phyloP scores from a whole-genome alignment of 345 rosid species.

The Alliaria petiolata region DNA sequence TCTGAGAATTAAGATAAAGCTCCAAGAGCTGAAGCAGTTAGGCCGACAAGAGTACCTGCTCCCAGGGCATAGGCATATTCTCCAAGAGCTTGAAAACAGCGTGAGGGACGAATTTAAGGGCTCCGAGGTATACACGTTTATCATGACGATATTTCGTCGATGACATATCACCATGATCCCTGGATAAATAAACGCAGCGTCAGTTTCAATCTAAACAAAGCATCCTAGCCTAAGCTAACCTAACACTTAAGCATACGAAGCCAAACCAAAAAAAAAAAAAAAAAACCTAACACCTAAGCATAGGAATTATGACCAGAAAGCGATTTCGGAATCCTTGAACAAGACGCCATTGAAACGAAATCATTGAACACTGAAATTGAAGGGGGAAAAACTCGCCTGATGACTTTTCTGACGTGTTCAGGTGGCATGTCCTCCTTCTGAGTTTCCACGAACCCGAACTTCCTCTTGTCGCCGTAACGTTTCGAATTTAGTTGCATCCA shows the following conservation, averaged over 20 bases:
- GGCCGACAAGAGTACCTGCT: slow-evolving; percentile 40
- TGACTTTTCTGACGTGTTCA: slow-evolving; percentile 95
- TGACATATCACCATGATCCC: slow-evolving; percentile 99
- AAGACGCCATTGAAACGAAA: not conserved
- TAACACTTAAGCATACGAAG: no score
- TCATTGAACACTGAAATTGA: no score
- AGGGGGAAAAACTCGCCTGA: slow-evolving; percentile 42
- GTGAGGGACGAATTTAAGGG: slow-evolving; percentile 95
- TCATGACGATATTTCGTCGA: slow-evolving; percentile 94
- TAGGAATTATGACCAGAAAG: not conserved
- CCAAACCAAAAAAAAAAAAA: not conserved
- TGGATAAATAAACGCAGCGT: slow-evolving; percentile 27
- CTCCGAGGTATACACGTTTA: slow-evolving; percentile 97
- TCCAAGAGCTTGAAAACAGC: slow-evolving; percentile 97
- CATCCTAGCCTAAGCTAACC: not conserved
- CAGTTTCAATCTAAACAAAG: not conserved
- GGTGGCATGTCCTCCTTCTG: slow-evolving; percentile 99
- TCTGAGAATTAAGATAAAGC: not conserved
- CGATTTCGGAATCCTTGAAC: not conserved
- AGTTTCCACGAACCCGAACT: slow-evolving; percentile 95
- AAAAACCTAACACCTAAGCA: no score
- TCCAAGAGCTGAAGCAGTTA: not conserved
- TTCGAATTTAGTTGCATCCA: slow-evolving; percentile 98
- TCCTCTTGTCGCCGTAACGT: slow-evolving; percentile 89
- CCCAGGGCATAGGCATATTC: slow-evolving; percentile 99